These are phyloP conservation scores for Alternaria tenuissima DNA, from an alignment of 2,329 filamentous ascomycete species.

Conservation along the genomic window DNA sequence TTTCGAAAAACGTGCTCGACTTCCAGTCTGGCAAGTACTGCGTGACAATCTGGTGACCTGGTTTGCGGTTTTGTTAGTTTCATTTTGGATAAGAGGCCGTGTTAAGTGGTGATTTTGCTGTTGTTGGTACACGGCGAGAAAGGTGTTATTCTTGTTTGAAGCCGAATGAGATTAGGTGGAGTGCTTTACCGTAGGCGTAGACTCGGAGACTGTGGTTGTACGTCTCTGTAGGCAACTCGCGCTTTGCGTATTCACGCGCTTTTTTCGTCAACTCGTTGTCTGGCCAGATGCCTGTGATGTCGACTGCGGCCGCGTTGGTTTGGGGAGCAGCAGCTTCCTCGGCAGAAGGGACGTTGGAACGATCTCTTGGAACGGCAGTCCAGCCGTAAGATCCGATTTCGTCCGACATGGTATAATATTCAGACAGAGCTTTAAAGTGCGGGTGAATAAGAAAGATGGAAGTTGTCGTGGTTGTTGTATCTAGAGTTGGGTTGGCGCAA, in stretches of 20 bases:
- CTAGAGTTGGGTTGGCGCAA: background rate
- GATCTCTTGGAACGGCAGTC: background rate
- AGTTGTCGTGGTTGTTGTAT: background rate
- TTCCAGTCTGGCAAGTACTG: background rate
- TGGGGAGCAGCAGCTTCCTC: background rate
- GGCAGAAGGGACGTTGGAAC: background rate
- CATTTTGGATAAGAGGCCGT: no score
- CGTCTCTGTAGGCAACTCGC: background rate
- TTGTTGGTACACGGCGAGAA: fast-evolving
- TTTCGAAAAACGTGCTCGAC: conserved; percentile 2
- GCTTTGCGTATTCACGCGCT: background rate
- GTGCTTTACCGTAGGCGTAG: conserved; percentile 10
- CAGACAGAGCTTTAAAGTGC: fast-evolving
- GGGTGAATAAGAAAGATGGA: fast-evolving
- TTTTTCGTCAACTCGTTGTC: background rate
- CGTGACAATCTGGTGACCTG: background rate
- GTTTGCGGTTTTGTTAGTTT: no score
- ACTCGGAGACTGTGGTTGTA: conserved; percentile 11
- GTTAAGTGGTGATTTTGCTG: no score
- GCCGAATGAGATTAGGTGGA: background rate
- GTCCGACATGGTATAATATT: background rate
- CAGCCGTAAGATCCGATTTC: background rate
- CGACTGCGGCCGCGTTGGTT: no score
- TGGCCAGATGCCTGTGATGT: background rate
- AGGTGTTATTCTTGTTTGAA: fast-evolving